Evolutionary conservation across 441 rosid species (phyloP).

Genomic region (Corymbia citriodora): DNA sequence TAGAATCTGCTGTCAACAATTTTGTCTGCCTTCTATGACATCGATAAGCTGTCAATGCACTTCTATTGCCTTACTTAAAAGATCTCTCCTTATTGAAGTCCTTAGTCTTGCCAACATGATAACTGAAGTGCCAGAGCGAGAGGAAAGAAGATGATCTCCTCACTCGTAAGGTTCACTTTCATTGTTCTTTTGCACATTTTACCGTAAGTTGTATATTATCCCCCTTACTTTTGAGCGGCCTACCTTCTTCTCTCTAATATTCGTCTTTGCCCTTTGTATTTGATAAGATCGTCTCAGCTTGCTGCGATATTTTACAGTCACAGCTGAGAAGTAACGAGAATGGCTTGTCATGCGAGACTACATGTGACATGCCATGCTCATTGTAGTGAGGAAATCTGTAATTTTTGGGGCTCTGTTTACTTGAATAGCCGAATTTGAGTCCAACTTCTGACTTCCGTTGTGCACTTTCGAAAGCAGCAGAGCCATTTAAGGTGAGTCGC

Average conservation of each 20-base stretch:
- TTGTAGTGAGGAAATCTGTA: too few relatives aligned
- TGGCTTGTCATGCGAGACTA: too few relatives aligned
- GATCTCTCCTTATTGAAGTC: too few relatives aligned
- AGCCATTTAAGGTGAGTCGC: too few relatives aligned
- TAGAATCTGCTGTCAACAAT: slow-evolving; percentile 67
- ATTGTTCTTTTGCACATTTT: not conserved
- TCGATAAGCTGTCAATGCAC: not conserved
- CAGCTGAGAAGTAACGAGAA: too few relatives aligned
- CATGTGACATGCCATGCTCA: too few relatives aligned
- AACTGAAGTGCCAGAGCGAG: not conserved
- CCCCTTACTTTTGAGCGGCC: not conserved
- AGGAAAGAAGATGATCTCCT: not conserved
- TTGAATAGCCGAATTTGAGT: too few relatives aligned
- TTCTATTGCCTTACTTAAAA: not conserved
- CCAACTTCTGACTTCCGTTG: too few relatives aligned
- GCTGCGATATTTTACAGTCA: not conserved
- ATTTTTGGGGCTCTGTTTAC: too few relatives aligned
- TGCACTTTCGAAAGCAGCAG: too few relatives aligned
- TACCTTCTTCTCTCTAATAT: not conserved
- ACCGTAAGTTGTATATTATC: not conserved
- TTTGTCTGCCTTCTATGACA: slow-evolving; percentile 49
- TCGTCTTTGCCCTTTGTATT: not conserved
- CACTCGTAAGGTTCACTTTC: not conserved
- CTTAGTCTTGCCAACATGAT: too few relatives aligned
- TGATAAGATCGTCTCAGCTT: not conserved